These are phyloP conservation scores for Cyphellophora europaea DNA, from an alignment of 2,329 filamentous ascomycete genomes.

Conservation along the genomic window DNA sequence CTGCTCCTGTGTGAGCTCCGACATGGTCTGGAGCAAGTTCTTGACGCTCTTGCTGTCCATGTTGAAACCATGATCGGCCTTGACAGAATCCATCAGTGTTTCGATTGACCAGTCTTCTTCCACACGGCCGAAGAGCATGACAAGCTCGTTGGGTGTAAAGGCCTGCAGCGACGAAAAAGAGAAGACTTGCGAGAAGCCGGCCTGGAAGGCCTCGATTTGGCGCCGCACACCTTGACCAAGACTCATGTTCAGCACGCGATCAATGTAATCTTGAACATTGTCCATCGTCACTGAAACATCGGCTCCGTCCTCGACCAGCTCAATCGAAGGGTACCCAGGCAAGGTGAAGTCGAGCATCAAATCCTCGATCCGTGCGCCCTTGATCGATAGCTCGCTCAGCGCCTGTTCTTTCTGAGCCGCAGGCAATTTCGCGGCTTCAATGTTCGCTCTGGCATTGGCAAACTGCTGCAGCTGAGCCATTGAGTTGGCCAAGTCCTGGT, in stretches of 20 bases:
- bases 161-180: conserved; percentile 85
- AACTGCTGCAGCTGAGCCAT: conserved; percentile 83
- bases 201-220: conserved; percentile 84
- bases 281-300: conserved; percentile 73
- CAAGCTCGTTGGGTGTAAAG: conserved; percentile 90
- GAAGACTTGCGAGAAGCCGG: conserved; percentile 92
- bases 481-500: conserved; percentile 75
- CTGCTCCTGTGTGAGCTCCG: conserved; percentile 63
- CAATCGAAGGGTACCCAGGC: conserved; percentile 80
- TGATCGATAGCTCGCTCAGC: conserved; percentile 60
- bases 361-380: conserved; percentile 73
- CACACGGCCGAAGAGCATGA: conserved; percentile 83
- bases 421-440: conserved; percentile 62
- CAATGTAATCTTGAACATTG: conserved; percentile 82
- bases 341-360: conserved; percentile 89
- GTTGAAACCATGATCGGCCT: conserved; percentile 96
- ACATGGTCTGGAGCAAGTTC: conserved; percentile 91
- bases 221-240: conserved; percentile 77
- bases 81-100: conserved; percentile 96
- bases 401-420: conserved; percentile 63
- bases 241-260: conserved; percentile 85
- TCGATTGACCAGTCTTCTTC: conserved; percentile 98
- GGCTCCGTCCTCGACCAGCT: conserved; percentile 66
- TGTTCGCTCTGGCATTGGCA: conserved; percentile 67
- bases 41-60: conserved; percentile 95